These are phyloP conservation scores for Eucalyptus curtisii DNA, from an alignment of 345 rosid genomes.

Conservation along the genomic window DNA sequence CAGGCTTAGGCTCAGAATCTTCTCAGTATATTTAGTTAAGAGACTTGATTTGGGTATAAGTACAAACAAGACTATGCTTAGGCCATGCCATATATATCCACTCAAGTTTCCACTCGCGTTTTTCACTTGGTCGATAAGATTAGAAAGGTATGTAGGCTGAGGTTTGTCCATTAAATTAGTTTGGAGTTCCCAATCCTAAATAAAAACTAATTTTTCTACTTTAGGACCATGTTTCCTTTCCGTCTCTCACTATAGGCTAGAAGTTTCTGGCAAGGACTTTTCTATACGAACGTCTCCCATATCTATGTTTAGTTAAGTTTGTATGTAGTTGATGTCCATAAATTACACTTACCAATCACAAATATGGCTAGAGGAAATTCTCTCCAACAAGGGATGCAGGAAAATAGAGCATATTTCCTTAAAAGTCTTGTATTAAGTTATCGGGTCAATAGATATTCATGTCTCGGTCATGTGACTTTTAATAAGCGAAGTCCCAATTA, in stretches of 20 bases:
- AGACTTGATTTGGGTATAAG: background rate
- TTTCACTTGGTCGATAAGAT: background rate
- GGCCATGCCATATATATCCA: background rate
- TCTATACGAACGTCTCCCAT: background rate
- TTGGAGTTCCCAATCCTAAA: background rate
- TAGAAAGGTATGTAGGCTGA: background rate
- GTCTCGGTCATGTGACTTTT: background rate
- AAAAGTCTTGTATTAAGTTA: background rate
- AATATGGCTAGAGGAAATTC: background rate
- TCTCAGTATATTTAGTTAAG: background rate
- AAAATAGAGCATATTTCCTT: background rate
- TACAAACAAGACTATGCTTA: background rate
- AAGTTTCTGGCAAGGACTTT: background rate
- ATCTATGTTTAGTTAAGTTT: background rate
- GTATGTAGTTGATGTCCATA: background rate
- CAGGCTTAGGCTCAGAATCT: background rate
- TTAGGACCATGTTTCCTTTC: background rate
- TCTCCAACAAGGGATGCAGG: background rate
- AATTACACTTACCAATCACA: background rate
- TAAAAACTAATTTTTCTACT: background rate
- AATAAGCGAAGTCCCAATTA: background rate
- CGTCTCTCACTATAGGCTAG: background rate
- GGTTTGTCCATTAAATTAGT: background rate
- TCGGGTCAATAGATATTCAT: background rate
- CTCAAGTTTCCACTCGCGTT: background rate